Evolutionary conservation across 176 grass and related monocot species (phyloP).

Genomic region (Oryza rufipogon): DNA sequence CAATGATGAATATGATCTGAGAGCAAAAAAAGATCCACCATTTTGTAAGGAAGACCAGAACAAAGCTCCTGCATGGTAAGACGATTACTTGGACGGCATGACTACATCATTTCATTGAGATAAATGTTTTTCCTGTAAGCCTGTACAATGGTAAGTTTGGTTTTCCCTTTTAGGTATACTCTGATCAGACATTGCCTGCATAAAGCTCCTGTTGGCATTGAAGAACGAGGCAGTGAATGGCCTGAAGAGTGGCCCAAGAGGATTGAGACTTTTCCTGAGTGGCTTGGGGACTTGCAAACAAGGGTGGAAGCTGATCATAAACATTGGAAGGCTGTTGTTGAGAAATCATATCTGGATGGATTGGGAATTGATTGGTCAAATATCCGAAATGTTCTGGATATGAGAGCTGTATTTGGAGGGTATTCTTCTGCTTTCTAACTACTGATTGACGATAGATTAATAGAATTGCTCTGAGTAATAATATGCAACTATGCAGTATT

Average conservation of each 20-base stretch:
- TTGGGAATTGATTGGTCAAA: conserved; percentile 91
- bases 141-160: background rate
- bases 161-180: conserved; percentile 69
- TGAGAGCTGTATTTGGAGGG: conserved; percentile 94
- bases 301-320: conserved; percentile 63
- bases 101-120: conserved; percentile 1
- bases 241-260: conserved; percentile 97
- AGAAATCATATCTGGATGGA: conserved; percentile 90
- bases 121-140: conserved; percentile 3
- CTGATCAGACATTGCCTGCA: conserved; percentile 79
- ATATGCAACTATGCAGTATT: background rate
- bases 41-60: conserved; percentile 92
- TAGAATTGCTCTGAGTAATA: background rate
- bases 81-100: conserved; percentile 17
- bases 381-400: conserved; percentile 86
- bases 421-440: conserved; percentile 37
- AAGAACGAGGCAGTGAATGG: conserved; percentile 91
- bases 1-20: conserved; percentile 83
- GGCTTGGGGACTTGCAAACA: conserved; percentile 74
- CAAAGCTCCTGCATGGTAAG: conserved; percentile 76
- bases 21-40: conserved; percentile 77
- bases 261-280: conserved; percentile 75
- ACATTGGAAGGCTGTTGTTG: conserved; percentile 84
- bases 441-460: background rate
- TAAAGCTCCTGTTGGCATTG: conserved; percentile 81